Evolutionary conservation across 768 basidiomycete species (phyloP).

Genomic region (Lepiota brunneoincarnata): DNA sequence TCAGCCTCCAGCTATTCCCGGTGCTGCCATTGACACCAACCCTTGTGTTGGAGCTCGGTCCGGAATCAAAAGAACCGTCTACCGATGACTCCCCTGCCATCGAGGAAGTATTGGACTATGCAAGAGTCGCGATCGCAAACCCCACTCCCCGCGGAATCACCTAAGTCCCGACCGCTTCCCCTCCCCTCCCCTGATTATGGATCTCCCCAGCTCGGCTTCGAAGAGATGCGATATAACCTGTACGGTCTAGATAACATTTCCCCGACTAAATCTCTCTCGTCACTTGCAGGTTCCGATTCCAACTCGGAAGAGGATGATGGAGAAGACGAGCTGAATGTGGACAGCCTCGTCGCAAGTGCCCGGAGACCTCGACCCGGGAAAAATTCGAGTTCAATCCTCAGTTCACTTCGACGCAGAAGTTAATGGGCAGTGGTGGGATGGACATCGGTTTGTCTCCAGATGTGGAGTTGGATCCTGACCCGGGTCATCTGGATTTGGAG

Average conservation of each 20-base stretch:
- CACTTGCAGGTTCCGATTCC: conserved; percentile 27
- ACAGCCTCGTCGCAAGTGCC: not conserved
- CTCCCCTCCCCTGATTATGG: not conserved
- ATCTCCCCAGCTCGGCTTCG: not conserved
- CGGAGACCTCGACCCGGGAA: not conserved
- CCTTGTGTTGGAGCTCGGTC: not conserved
- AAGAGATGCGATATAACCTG: conserved; percentile 8
- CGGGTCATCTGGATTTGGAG: not conserved
- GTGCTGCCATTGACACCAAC: not conserved
- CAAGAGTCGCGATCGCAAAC: conserved; percentile 17
- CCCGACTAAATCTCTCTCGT: conserved; percentile 28
- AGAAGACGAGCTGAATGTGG: conserved; percentile 4
- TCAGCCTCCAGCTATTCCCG: too few relatives aligned
- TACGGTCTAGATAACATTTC: conserved; percentile 17
- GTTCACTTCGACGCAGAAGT: conserved; percentile 28
- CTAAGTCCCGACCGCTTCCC: conserved; percentile 31
- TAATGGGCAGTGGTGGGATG: not conserved
- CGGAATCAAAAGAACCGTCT: not conserved
- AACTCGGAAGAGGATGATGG: conserved; percentile 17
- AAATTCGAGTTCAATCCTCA: conserved; percentile 22
- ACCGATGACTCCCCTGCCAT: not conserved
- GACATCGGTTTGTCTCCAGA: not conserved
- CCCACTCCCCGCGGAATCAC: conserved; percentile 22
- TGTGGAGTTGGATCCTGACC: not conserved
- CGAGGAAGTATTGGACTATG: not conserved